Evolutionary conservation across 345 rosid genomes (phyloP).

Genomic region (Iberis pinnata): DNA sequence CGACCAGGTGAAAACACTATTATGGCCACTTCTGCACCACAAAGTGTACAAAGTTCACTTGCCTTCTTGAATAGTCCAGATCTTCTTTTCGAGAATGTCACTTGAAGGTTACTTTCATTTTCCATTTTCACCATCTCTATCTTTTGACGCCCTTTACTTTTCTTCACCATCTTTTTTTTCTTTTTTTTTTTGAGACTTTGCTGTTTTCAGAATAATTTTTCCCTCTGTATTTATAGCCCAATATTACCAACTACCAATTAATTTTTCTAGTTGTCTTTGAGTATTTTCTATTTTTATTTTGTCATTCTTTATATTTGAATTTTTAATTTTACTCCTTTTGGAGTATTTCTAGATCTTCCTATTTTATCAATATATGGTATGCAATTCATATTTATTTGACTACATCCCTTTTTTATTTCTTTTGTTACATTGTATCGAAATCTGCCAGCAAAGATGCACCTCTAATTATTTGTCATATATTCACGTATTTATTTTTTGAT

Average conservation of each 20-base stretch:
- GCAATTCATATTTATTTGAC: background rate
- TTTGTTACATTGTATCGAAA: background rate
- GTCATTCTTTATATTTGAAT: background rate
- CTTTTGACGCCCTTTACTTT: slow-evolving; percentile 5
- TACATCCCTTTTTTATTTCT: background rate
- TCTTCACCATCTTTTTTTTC: slow-evolving; percentile 24
- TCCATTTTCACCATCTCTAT: background rate
- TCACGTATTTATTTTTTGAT: no score
- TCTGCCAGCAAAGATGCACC: background rate
- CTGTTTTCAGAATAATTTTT: background rate
- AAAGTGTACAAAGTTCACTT: slow-evolving; percentile 20
- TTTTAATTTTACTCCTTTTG: background rate
- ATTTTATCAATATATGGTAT: background rate
- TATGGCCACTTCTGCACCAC: slow-evolving; percentile 7
- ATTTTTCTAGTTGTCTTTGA: background rate
- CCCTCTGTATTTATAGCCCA: background rate
- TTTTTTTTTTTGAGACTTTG: background rate
- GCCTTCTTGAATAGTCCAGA: slow-evolving; percentile 21
- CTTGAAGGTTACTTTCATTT: slow-evolving; percentile 1
- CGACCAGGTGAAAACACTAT: slow-evolving; percentile 20
- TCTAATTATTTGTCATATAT: no score
- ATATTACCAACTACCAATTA: background rate
- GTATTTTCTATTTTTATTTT: background rate
- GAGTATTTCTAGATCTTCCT: background rate
- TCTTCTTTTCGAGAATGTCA: slow-evolving; percentile 23